phyloP scores from a whole-genome alignment of 2,329 filamentous ascomycete species.

The Fusarium virguliforme region DNA sequence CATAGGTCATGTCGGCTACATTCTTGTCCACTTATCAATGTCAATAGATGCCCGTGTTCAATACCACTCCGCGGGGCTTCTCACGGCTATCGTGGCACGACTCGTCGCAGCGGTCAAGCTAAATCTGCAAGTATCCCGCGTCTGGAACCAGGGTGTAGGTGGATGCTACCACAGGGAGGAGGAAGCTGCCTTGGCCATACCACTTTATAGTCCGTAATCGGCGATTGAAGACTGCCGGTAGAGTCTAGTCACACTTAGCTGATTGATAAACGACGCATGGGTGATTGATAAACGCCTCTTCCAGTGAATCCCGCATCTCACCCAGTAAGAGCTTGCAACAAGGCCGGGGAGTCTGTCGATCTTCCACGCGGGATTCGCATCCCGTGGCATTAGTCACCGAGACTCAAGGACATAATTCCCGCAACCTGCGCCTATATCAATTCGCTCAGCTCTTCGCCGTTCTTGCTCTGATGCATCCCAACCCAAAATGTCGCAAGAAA shows the following conservation, averaged over 20 bases:
- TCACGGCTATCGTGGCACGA: conserved; percentile 2
- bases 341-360: conserved; percentile 13
- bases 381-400: conserved; percentile 2
- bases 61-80: conserved; percentile 1
- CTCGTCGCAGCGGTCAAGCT: background rate
- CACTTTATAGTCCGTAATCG: conserved; percentile 12
- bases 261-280: conserved; percentile 21
- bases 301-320: conserved; percentile 5
- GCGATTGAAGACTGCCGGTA: background rate
- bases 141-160: background rate
- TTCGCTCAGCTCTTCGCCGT: background rate
- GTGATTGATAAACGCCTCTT: conserved; percentile 22
- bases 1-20: background rate
- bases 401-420: background rate
- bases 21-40: background rate
- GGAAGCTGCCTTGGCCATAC: background rate
- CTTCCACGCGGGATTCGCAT: background rate
- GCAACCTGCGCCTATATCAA: conserved; percentile 8
- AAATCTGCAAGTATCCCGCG: conserved; percentile 13
- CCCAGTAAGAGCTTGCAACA: conserved; percentile 3
- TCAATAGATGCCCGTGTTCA: background rate
- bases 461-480: background rate
- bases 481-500: conserved; percentile 17
- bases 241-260: background rate
- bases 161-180: conserved; percentile 1